These are phyloP conservation scores for Pyrenochaeta sp. DNA, from an alignment of 2,329 filamentous ascomycete genomes.

Conservation along the genomic window DNA sequence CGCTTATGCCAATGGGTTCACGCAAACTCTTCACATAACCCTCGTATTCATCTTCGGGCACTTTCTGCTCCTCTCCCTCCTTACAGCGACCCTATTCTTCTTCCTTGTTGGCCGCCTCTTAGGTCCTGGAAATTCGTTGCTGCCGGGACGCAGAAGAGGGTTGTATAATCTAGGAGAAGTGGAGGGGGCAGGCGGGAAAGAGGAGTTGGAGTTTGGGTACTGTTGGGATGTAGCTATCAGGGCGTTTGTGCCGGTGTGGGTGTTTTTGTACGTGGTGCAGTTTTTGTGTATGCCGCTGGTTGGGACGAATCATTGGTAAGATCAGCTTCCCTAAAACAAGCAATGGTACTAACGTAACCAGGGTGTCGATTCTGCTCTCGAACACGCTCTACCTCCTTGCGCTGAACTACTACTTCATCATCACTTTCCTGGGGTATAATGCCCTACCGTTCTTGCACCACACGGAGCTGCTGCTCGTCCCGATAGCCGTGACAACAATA, in stretches of 20 bases:
- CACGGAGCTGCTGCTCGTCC: conserved; percentile 70
- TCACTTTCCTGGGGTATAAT: conserved; percentile 75
- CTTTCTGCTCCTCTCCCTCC: conserved; percentile 67
- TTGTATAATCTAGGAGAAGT: conserved; percentile 64
- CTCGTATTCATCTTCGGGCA: conserved; percentile 64
- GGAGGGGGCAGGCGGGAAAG: conserved; percentile 52
- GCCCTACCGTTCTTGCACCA: conserved; percentile 73
- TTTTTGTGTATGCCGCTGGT: conserved; percentile 72
- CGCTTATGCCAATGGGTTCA: conserved; percentile 58
- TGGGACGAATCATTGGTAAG: conserved; percentile 61
- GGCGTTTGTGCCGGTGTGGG: conserved; percentile 73
- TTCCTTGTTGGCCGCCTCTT: conserved; percentile 70
- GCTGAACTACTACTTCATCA: conserved; percentile 71
- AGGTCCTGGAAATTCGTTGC: conserved; percentile 63
- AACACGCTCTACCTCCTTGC: conserved; percentile 74
- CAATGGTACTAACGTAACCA: conserved; percentile 19
- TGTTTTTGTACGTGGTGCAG: conserved; percentile 72
- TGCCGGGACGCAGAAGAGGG: conserved; percentile 63
- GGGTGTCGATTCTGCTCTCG: conserved; percentile 66
- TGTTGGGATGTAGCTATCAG: conserved; percentile 75
- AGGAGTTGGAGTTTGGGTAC: conserved; percentile 74
- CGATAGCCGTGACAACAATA: conserved; percentile 66
- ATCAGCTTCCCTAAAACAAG: background rate
- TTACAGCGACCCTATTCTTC: conserved; percentile 69
- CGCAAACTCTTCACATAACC: conserved; percentile 54